phyloP scores from a whole-genome alignment of 345 rosid genomes.

The Dovyalis caffra region DNA sequence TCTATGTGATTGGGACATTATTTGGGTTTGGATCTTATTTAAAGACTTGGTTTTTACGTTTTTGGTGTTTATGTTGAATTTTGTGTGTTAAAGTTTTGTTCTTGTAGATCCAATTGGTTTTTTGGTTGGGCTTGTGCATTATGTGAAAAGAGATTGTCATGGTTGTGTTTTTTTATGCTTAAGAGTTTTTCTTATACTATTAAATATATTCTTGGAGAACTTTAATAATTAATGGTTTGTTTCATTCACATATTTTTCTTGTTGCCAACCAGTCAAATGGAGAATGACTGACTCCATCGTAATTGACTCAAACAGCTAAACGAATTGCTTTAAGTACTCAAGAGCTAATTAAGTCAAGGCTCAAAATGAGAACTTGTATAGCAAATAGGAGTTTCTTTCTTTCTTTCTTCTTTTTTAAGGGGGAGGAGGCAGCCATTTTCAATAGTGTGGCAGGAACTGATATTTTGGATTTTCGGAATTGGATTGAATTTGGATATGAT shows the following conservation, averaged over 20 bases:
- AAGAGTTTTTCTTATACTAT: background rate
- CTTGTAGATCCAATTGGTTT: conserved; percentile 39
- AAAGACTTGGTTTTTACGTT: conserved; percentile 15
- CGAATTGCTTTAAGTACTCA: background rate
- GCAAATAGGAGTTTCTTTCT: background rate
- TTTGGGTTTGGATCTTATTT: conserved; percentile 39
- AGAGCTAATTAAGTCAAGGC: background rate
- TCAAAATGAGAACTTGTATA: background rate
- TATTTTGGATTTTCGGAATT: background rate
- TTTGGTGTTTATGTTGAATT: background rate
- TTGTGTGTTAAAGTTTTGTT: conserved; percentile 4
- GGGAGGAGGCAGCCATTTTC: background rate
- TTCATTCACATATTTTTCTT: background rate
- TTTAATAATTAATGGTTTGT: background rate
- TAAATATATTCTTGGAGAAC: background rate
- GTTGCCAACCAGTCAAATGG: background rate
- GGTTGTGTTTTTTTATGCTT: background rate
- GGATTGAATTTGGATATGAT: background rate
- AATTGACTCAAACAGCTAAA: background rate
- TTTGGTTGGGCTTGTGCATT: background rate
- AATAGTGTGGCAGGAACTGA: background rate
- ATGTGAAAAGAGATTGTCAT: background rate
- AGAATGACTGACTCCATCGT: background rate
- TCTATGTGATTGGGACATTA: background rate
- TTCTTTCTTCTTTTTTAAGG: too few species aligned